These are phyloP conservation scores for Rhizopogon salebrosus DNA, from an alignment of 768 basidiomycete genomes.

Conservation along the genomic window DNA sequence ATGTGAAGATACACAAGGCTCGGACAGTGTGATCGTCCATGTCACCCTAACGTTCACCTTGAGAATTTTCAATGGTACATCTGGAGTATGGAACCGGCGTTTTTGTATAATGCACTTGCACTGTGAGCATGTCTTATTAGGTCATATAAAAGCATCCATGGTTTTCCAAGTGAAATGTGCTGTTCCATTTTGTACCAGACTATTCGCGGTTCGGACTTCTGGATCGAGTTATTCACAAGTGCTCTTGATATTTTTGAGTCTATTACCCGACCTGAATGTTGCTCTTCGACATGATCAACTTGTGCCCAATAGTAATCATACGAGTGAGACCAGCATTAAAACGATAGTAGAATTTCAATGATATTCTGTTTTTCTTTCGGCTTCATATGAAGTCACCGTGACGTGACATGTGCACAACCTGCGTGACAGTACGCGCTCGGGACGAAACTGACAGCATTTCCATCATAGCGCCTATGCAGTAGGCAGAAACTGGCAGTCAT, in stretches of 20 bases:
- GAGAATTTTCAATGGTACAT: too few relatives aligned
- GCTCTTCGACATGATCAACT: background rate
- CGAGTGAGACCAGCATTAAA: background rate
- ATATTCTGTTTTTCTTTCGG: too few relatives aligned
- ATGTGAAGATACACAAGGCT: slow-evolving; percentile 88
- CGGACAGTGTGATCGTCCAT: slow-evolving; percentile 15
- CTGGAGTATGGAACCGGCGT: too few relatives aligned
- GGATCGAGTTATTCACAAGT: background rate
- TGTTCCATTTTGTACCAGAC: background rate
- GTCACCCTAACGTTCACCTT: background rate
- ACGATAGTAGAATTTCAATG: background rate
- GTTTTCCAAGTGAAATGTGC: too few relatives aligned
- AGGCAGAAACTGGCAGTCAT: too few relatives aligned
- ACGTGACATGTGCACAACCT: background rate
- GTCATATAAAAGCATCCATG: background rate
- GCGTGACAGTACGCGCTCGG: background rate
- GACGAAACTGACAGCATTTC: too few relatives aligned
- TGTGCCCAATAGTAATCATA: background rate
- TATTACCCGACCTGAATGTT: background rate
- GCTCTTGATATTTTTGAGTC: background rate
- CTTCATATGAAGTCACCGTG: background rate
- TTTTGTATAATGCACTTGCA: background rate
- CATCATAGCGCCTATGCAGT: too few relatives aligned
- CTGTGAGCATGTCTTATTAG: background rate
- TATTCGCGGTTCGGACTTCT: background rate